Percentiles rank a stretch among this genome's conserved stretches.
Evolutionary conservation across 2,329 filamentous ascomycete species (phyloP).

Genomic region (Stromatinia cepivora): DNA sequence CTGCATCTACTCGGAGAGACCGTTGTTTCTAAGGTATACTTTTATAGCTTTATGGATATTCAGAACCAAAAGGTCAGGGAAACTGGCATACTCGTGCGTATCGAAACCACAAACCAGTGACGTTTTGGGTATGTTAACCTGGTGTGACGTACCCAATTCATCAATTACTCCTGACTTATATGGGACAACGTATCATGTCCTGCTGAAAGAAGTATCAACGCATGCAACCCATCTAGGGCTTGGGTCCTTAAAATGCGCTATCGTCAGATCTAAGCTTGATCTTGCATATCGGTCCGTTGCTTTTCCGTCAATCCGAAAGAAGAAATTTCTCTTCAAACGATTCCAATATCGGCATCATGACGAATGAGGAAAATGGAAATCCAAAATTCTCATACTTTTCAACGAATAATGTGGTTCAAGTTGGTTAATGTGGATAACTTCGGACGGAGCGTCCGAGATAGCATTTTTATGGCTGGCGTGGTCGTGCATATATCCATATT

Average conservation of each 20-base stretch:
- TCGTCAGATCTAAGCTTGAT: conserved; percentile 12
- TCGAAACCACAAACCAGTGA: background rate
- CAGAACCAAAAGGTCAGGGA: background rate
- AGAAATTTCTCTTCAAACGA: background rate
- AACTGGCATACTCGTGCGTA: background rate
- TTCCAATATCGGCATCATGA: background rate
- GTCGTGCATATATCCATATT: conserved; percentile 15
- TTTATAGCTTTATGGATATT: background rate
- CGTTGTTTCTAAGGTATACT: conserved; percentile 13
- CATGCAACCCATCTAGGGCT: conserved; percentile 15
- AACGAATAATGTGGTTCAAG: conserved; percentile 10
- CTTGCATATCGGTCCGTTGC: conserved; percentile 15
- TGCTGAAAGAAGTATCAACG: conserved; percentile 20
- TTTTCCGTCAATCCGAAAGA: conserved; percentile 12
- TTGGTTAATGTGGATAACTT: conserved; percentile 7
- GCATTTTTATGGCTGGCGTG: conserved; percentile 22
- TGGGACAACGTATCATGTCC: conserved; percentile 15
- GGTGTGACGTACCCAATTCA: background rate
- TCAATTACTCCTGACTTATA: background rate
- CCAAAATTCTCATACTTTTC: background rate
- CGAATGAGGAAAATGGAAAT: conserved; percentile 7
- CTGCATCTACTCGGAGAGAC: conserved; percentile 21
- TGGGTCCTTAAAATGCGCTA: background rate
- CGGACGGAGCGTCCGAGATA: conserved; percentile 21
- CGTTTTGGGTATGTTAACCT: background rate